phyloP scores from a whole-genome alignment of 2,329 filamentous ascomycete species.

The Immersiporthe knoxdaviesiana region DNA sequence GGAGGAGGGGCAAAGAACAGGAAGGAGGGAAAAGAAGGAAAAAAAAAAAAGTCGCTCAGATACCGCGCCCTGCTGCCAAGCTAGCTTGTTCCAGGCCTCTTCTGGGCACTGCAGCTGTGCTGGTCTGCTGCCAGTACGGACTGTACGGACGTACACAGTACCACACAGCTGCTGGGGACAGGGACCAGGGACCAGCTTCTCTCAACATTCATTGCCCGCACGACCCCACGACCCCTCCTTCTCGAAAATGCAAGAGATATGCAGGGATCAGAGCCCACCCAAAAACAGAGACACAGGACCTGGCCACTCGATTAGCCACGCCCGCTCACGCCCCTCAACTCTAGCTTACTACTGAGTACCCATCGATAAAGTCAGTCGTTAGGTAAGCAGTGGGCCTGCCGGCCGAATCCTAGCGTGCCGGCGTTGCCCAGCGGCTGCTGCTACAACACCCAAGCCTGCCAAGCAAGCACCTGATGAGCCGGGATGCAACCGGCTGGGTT shows the following conservation, averaged over 20 bases:
- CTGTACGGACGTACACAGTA: too few species aligned
- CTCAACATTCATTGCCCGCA: constrained; percentile 13
- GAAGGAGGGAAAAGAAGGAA: constrained; percentile 13
- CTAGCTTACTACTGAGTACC: too few species aligned
- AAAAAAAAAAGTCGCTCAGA: constrained; percentile 27
- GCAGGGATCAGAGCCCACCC: background rate
- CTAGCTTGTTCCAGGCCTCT: constrained; percentile 6
- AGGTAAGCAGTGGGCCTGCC: constrained; percentile 8
- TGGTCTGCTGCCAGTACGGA: too few species aligned
- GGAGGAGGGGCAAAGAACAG: background rate
- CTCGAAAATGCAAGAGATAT: constrained; percentile 10
- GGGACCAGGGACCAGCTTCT: constrained; percentile 14
- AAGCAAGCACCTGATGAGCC: background rate
- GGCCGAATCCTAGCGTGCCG: background rate
- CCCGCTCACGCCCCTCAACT: background rate
- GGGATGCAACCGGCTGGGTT: constrained; percentile 9
- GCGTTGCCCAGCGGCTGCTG: background rate
- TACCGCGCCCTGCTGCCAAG: background rate
- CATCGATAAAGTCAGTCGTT: constrained; percentile 7
- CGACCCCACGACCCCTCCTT: constrained; percentile 25
- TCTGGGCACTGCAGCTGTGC: background rate
- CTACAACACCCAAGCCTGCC: background rate
- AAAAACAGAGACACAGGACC: too few species aligned
- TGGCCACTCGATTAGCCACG: constrained; percentile 26
- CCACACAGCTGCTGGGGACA: background rate